Conservation (phyloP, 805 yeast species). For the Metschnikowia reukaufii region DNA sequence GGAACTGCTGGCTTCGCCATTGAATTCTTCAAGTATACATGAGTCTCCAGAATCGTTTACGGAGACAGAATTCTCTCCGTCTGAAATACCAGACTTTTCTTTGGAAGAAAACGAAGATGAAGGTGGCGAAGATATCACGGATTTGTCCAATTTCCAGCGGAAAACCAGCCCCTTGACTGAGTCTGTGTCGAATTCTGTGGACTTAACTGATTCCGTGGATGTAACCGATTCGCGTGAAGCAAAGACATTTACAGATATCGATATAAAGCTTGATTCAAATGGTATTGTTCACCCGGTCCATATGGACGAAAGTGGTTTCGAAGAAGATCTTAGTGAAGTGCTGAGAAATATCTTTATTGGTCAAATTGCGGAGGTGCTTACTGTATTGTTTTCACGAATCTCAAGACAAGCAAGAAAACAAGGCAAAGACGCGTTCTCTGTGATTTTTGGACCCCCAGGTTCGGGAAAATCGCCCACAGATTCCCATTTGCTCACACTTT, state of each 20-base stretch:
- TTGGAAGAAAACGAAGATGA: neutral
- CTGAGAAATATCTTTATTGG: slow-evolving; percentile 18
- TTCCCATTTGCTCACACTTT: slow-evolving; percentile 17
- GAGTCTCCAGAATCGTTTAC: neutral
- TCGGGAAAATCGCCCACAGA: slow-evolving; percentile 17
- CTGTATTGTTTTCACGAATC: slow-evolving; percentile 24
- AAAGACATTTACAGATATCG: neutral
- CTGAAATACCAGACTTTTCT: neutral
- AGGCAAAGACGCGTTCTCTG: slow-evolving; percentile 16
- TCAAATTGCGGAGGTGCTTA: slow-evolving; percentile 24
- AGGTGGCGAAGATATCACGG: slow-evolving; percentile 18
- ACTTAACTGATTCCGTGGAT: slow-evolving; percentile 6
- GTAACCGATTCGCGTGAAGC: slow-evolving; percentile 11
- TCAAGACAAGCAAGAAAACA: slow-evolving; percentile 7
- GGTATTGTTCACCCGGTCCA: neutral
- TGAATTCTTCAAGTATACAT: neutral
- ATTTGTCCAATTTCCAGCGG: slow-evolving; percentile 2
- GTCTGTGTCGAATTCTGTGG: neutral
- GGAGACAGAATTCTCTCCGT: neutral
- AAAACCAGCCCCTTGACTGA: neutral
- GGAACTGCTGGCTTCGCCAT: neutral
- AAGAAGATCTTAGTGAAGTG: slow-evolving; percentile 24
- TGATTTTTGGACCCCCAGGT: slow-evolving; percentile 24
- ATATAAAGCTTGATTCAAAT: neutral
- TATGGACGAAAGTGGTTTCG: neutral